Conservation (phyloP, 2,329 filamentous ascomycete genomes). For the Aspergillus sp. region DNA sequence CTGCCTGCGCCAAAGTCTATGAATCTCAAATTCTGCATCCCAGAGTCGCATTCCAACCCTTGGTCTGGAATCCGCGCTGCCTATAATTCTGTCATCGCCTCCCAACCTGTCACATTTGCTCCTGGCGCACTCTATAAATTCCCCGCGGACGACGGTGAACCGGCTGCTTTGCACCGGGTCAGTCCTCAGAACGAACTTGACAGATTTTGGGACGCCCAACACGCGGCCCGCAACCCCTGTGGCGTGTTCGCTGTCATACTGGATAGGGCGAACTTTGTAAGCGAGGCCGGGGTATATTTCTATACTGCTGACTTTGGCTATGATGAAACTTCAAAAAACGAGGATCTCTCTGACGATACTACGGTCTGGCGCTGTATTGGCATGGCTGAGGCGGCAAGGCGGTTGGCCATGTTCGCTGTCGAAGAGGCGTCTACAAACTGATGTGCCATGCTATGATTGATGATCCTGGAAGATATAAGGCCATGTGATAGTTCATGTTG, state of each 20-base stretch:
- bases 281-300: conserved; percentile 16
- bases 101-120: conserved; percentile 1
- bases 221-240: neutral
- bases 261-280: conserved; percentile 14
- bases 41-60: neutral
- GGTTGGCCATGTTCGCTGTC: neutral
- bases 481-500: no score
- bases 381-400: neutral
- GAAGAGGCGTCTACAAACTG: neutral
- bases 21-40: conserved; percentile 17
- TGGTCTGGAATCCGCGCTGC: conserved; percentile 16
- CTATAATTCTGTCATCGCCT: conserved; percentile 5
- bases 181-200: neutral
- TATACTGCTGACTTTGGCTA: neutral
- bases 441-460: no score
- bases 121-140: conserved; percentile 13
- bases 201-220: neutral
- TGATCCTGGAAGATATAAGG: no score
- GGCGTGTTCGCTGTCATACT: conserved; percentile 15
- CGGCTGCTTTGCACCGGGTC: neutral
- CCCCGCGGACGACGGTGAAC: neutral
- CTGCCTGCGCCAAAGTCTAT: conserved; percentile 12
- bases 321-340: rapidly evolving
- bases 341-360: neutral
- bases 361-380: neutral